Evolutionary conservation across 768 basidiomycete genomes (phyloP), one percentile per base, ranked within the genome.

Genomic region (Rhizopogon vesiculosus): DNA sequence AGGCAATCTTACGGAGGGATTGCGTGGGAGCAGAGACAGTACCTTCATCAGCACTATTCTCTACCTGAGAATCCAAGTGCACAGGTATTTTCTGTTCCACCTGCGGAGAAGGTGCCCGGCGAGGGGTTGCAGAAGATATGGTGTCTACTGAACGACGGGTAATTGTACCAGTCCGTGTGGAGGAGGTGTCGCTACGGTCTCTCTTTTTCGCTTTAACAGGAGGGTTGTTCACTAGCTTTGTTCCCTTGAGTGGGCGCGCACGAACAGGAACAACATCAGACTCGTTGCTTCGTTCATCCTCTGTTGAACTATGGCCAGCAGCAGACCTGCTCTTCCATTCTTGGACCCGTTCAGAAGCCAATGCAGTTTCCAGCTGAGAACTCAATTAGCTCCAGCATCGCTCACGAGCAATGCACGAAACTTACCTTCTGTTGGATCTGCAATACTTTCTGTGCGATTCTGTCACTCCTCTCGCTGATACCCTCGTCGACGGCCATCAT

Each of bases 351-450:
- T 91, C 89, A 7, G 81, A 71, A 10, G 83, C 76, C 43, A 93
- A 71, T 4, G 91, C 91, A 39, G 76, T 78, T 68, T 93, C 92
- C 54, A 94, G 76, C 91, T 93, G 57, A 49, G 25, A 56, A 35
- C 3, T 25, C 39, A 41, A 18, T 54, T n/a, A 51, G 42, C 65
- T 38, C 13, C 42, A 35, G 53, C 52, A 19, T 44, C 51, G 19
- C 16, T 18, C 25, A 16, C 39, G 10, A 43, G 42, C 49, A 2
- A 19, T 25, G n/a, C n/a, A 51, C 4, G 48, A n/a, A 33, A 69
- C 76, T 53, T 43, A 93, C 93, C 83, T 95, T 96, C 60, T 89
- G 85, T 72, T 96, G 93, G 56, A 97, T 95, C 69, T 89, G 84
- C 46, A 89, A 65, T 45, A 97, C 89, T 69, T 93, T 92, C 67